Evolutionary conservation across 805 yeast genomes (phyloP), one percentile per base, ranked within the genome.

Genomic region (Metschnikowia santaceciliae): DNA sequence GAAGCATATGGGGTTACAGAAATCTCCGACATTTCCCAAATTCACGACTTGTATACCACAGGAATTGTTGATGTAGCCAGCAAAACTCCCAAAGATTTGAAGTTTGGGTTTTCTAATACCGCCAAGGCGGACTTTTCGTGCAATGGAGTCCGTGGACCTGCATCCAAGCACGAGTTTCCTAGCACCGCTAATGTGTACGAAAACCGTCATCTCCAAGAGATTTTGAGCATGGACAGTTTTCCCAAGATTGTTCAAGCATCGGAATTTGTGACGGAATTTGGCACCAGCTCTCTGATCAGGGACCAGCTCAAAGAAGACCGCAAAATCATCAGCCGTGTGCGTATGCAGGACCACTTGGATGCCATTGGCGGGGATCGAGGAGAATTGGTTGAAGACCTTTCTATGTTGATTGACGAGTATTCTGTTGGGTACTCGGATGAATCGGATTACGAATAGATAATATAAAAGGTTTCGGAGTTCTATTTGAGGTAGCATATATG

Each of bases 371-470:
- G 81, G 53, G 86, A 81, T 35, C 68, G 81, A 52, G 81, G 77
- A 39, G 84, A 80, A 39, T 59, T 81, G 46, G 70, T 77, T 11
- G 83, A 83, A 40, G 73, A 74, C 20, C 55, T 83, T 8, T 76
- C 73, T 2, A 62, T 65, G 2, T 47, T 79, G 39, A 74, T 77
- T 0, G 64, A 68, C 3, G 78, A 74, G 48, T 83, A 81, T 55
- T 79, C 78, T 40, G 64, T 66, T 52, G 86, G 86, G 0, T 81
- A 77, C 63, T 71, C 74, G 47, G 58, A 54, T 40, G 60, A 57
- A 43, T 54, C 57, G 2, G 60, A 57, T 42, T 48, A 15, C 23
- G 46, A 42, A 19, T 42, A 14, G 30, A 26, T 26, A 23, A 23
- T 23, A 23, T 23, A 8, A 26, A 8, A 26, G 30, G 30, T 8